phyloP scores from a whole-genome alignment of 345 rosid species.

The Linum usitatissimum region DNA sequence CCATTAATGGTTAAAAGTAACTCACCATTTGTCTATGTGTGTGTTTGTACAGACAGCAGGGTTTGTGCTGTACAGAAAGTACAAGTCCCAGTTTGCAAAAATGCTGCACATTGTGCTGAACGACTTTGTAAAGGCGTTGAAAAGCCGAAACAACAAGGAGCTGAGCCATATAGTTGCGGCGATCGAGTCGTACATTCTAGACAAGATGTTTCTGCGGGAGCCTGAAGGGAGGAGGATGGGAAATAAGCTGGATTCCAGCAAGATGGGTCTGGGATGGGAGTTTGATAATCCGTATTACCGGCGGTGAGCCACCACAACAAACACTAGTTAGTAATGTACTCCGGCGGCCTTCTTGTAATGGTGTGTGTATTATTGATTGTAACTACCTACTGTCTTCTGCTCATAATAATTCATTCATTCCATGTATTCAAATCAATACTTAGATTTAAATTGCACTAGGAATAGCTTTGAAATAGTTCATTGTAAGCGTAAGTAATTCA shows the following conservation, averaged over 20 bases:
- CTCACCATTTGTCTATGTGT: background rate
- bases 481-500: too few species aligned
- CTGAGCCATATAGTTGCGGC: conserved; percentile 32
- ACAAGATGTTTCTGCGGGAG: conserved; percentile 40
- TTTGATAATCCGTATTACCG: background rate
- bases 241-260: too few species aligned
- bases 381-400: too few species aligned
- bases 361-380: too few species aligned
- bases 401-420: too few species aligned
- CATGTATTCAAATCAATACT: too few species aligned
- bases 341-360: too few species aligned
- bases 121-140: conserved; percentile 45
- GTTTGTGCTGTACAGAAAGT: conserved; percentile 46
- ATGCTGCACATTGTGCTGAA: conserved; percentile 39
- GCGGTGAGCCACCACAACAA: background rate
- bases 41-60: conserved; percentile 56
- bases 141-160: conserved; percentile 34
- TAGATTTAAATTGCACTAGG: too few species aligned
- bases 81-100: conserved; percentile 63
- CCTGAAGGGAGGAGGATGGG: conserved; percentile 47
- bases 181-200: conserved; percentile 52
- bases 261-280: too few species aligned
- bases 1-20: background rate
- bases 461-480: too few species aligned
- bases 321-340: too few species aligned